Conservation (phyloP, 2,329 filamentous ascomycete species). For the Ceratocystis colombiana region DNA sequence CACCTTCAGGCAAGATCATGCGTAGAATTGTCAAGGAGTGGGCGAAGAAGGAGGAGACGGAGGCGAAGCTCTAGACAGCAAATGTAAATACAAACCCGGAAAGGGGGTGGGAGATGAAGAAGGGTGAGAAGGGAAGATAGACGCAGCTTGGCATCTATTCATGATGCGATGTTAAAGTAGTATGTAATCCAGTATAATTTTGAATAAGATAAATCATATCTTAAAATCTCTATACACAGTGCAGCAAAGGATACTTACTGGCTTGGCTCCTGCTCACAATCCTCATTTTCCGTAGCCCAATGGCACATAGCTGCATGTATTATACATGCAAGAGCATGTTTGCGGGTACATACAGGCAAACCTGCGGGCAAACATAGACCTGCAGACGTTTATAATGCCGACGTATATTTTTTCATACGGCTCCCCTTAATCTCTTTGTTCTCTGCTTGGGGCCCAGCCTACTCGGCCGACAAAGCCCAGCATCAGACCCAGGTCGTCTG, state of each 20-base stretch:
- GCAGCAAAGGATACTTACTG: background rate
- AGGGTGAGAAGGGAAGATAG: background rate
- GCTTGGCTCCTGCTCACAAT: background rate
- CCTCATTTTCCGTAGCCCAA: background rate
- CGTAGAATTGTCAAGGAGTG: constrained; percentile 41
- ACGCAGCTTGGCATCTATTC: background rate
- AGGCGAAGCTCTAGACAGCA: constrained; percentile 34
- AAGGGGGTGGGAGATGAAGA: background rate
- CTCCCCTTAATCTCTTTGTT: background rate
- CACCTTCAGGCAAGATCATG: constrained; percentile 45
- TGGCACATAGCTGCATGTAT: background rate
- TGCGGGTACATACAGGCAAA: background rate
- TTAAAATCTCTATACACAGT: too few species aligned
- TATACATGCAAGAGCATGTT: background rate
- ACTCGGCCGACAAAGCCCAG: background rate
- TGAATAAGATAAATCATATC: too few species aligned
- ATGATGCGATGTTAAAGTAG: background rate
- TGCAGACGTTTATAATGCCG: too few species aligned
- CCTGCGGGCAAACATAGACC: background rate
- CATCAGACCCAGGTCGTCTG: background rate
- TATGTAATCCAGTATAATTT: too few species aligned
- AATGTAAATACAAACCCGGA: background rate
- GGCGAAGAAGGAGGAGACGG: constrained; percentile 29
- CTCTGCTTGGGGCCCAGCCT: background rate
- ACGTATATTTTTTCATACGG: background rate